Conservation (phyloP, 306 rosid genomes). For the Trifolium fragiferum region DNA sequence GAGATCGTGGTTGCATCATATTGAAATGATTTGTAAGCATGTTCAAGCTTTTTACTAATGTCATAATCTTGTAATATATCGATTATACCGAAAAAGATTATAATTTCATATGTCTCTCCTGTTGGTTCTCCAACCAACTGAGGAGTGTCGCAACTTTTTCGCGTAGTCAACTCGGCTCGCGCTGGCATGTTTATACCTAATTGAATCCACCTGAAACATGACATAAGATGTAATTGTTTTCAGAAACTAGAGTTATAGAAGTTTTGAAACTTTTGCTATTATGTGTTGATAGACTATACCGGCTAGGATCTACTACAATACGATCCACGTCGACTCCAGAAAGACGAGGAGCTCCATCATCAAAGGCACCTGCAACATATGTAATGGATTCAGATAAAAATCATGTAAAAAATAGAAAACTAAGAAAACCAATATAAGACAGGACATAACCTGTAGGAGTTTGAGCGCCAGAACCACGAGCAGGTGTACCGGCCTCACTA, state of each 20-base stretch:
- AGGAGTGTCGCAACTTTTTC: slow-evolving; percentile 72
- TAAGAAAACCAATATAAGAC: slow-evolving; percentile 30
- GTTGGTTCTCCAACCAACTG: slow-evolving; percentile 94
- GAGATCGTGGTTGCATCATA: slow-evolving; percentile 85
- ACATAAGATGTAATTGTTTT: slow-evolving; percentile 5
- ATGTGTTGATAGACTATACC: slow-evolving; percentile 56
- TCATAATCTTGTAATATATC: slow-evolving; percentile 98
- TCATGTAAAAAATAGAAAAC: not conserved
- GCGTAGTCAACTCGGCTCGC: slow-evolving; percentile 66
- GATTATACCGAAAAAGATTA: slow-evolving; percentile 80
- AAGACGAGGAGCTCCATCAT: slow-evolving; percentile 53
- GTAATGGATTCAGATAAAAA: slow-evolving; percentile 39
- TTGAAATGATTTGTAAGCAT: slow-evolving; percentile 93
- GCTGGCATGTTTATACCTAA: slow-evolving; percentile 93
- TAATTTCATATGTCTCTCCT: slow-evolving; percentile 74
- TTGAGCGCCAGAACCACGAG: slow-evolving; percentile 45
- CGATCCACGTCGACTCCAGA: slow-evolving; percentile 63
- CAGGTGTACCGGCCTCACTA: slow-evolving; percentile 49
- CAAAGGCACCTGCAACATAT: slow-evolving; percentile 53
- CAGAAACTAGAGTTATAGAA: slow-evolving; percentile 22
- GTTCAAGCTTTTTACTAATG: slow-evolving; percentile 95
- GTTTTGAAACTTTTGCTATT: slow-evolving; percentile 4
- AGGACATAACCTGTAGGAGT: slow-evolving; percentile 58
- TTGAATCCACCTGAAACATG: slow-evolving; percentile 63
- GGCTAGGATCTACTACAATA: slow-evolving; percentile 53